These are phyloP conservation scores for Hanseniaspora opuntiae DNA, from an alignment of 805 yeast genomes.

Conservation along the genomic window DNA sequence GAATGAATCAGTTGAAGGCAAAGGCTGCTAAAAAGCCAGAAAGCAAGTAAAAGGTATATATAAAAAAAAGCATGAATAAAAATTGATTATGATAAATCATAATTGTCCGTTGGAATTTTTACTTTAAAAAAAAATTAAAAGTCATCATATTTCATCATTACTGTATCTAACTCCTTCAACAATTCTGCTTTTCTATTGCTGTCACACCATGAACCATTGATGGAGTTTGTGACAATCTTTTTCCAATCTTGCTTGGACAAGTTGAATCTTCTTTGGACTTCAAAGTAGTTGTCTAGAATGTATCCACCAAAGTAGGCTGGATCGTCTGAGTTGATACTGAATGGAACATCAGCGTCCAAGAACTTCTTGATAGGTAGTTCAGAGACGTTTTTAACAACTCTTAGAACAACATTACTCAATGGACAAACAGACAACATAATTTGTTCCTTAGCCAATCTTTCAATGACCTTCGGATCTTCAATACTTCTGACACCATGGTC, in stretches of 20 bases:
- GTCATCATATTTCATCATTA: constrained; percentile 27
- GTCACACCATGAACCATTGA: constrained; percentile 60
- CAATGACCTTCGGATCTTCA: constrained; percentile 40
- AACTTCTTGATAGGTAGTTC: constrained; percentile 54
- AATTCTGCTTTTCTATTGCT: constrained; percentile 43
- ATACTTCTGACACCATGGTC: constrained; percentile 68
- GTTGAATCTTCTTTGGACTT: constrained; percentile 52
- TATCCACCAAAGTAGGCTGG: constrained; percentile 83
- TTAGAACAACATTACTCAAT: constrained; percentile 58
- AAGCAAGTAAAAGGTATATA: neutral
- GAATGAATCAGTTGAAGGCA: constrained; percentile 36
- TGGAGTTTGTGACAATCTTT: constrained; percentile 48
- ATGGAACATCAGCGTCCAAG: constrained; percentile 50
- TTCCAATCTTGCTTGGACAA: constrained; percentile 51
- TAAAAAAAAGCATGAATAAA: constrained; percentile 9
- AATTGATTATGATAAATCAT: neutral
- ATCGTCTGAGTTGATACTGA: constrained; percentile 65
- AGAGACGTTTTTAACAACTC: constrained; percentile 53
- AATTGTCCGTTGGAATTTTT: too few species aligned
- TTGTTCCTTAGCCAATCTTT: constrained; percentile 41
- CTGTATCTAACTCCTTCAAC: constrained; percentile 31
- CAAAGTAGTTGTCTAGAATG: constrained; percentile 58
- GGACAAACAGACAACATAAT: constrained; percentile 65
- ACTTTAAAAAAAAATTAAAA: neutral
- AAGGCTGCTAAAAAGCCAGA: constrained; percentile 17